A percentile compares a stretch with the other conserved stretches of the same genome.
Evolutionary conservation across 768 basidiomycete species (phyloP).

Genomic region (button mushroom (Agaricus bisporus)): DNA sequence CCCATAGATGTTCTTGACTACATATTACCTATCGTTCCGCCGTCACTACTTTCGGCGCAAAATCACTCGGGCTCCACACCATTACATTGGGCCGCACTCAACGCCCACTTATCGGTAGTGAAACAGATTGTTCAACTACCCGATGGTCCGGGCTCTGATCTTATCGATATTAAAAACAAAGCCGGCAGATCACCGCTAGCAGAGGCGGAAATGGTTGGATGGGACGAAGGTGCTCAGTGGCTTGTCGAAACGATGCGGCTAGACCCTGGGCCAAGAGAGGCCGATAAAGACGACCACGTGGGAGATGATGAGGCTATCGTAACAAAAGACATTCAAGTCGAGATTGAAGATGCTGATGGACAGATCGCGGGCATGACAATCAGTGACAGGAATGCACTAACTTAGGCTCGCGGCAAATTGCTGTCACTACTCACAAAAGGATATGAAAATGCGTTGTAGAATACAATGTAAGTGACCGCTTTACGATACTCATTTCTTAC

Average conservation of each 20-base stretch:
- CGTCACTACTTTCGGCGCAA: constrained; percentile 49
- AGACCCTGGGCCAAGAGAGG: constrained; percentile 38
- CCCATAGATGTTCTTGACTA: constrained; percentile 67
- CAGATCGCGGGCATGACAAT: constrained; percentile 61
- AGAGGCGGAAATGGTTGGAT: constrained; percentile 73
- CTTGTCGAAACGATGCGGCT: constrained; percentile 78
- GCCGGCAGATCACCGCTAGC: constrained; percentile 73
- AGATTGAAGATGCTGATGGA: constrained; percentile 70
- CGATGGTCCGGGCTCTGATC: constrained; percentile 51
- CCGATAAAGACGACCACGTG: constrained; percentile 26
- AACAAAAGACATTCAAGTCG: constrained; percentile 49
- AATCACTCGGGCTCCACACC: constrained; percentile 78
- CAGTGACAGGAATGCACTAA: constrained; percentile 16
- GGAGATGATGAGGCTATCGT: constrained; percentile 30
- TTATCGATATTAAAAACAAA: constrained; percentile 73
- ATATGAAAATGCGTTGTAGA: background rate
- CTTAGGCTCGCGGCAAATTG: background rate
- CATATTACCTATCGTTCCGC: constrained; percentile 55
- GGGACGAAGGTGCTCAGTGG: constrained; percentile 83
- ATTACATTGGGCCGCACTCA: constrained; percentile 88
- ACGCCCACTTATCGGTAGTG: constrained; percentile 62
- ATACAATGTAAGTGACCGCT: no score
- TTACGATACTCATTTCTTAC: no score
- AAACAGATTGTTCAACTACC: constrained; percentile 54
- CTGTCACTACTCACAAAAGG: no score